phyloP scores from a whole-genome alignment of 129 eudicot species.

The Flaveria bidentis region DNA sequence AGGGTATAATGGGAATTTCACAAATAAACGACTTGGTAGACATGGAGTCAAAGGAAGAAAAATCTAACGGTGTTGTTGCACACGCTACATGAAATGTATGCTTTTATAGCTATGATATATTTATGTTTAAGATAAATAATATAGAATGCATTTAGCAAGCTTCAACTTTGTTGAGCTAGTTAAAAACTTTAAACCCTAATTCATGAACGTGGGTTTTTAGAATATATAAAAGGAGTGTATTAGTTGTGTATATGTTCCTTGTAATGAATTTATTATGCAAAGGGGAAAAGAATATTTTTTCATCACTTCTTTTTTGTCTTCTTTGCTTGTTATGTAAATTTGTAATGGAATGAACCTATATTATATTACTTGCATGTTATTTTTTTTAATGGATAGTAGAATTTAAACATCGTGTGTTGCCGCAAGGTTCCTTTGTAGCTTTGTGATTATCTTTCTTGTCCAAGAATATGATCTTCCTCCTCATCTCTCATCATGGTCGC shows the following conservation, averaged over 20 bases:
- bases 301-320: not conserved
- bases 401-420: too few relatives aligned
- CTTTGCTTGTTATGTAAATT: not conserved
- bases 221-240: slow-evolving; percentile 22
- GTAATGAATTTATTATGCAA: slow-evolving; percentile 23
- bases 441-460: too few relatives aligned
- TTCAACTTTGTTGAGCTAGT: not conserved
- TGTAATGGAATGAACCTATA: not conserved
- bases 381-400: too few relatives aligned
- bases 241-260: slow-evolving; percentile 22
- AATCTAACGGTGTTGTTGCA: slow-evolving; percentile 2
- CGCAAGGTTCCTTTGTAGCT: too few relatives aligned
- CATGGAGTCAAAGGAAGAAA: slow-evolving; percentile 11
- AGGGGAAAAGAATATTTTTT: slow-evolving; percentile 10
- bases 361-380: too few relatives aligned
- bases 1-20: not conserved
- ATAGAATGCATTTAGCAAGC: slow-evolving; percentile 15
- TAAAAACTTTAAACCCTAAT: slow-evolving; percentile 4
- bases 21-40: slow-evolving; percentile 1
- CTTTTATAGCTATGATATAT: slow-evolving; percentile 19
- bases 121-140: slow-evolving; percentile 32
- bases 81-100: slow-evolving; percentile 20
- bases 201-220: not conserved
- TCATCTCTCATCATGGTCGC: too few relatives aligned
- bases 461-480: too few relatives aligned